Base-by-base conservation (phyloP, 2,329 filamentous ascomycete genomes). In the Fusarium compactum region DNA sequence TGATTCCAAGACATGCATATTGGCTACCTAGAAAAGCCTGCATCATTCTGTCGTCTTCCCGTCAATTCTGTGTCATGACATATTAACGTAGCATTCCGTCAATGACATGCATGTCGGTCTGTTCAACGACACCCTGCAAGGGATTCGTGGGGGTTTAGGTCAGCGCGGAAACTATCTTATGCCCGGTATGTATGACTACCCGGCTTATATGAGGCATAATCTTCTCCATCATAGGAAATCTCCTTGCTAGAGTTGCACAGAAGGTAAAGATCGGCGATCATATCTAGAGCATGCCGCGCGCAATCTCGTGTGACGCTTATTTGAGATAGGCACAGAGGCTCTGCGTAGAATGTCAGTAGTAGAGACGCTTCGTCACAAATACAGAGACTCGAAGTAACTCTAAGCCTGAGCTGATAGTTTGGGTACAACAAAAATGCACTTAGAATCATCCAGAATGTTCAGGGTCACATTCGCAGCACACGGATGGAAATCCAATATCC, bases 51-150 rank as follows among this genome's bases (percentile, higher is more conserved):
- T 89, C 90, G 76, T 97, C 94, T 65, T 92, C 94, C 32, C 92
- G 93, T 78, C 96, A 92, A 0, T 93, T 97, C 32, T 5, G 94
- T 97, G 16, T 92, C 94, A 78, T 97, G 93, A 55, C 90, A 96
- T 94, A 80, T 97, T 94, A 11, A 97, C 90, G 75, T 95, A 97
- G 79, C 90, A 90, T 66, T 51, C 97, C 86, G 68, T 95, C 91
- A 53, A 89, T 86, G 3, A 93, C 91, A 74, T 95, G 90, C 24
- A 96, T 86, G 62, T 91, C 90, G 44, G 92, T 90, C 45, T 92
- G 87, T 50, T 91, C 87, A 2, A 95, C 84, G 29, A n/a, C 96
- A 89, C 41, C 88, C 59, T 87, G 87, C 74, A 91, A 95, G 14
- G 96, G 92, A 91, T 16, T 91, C 6, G 78, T 96, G 92, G 3